Evolutionary conservation across 2,329 filamentous ascomycete species (phyloP).

Genomic region (Aspergillus sojae): DNA sequence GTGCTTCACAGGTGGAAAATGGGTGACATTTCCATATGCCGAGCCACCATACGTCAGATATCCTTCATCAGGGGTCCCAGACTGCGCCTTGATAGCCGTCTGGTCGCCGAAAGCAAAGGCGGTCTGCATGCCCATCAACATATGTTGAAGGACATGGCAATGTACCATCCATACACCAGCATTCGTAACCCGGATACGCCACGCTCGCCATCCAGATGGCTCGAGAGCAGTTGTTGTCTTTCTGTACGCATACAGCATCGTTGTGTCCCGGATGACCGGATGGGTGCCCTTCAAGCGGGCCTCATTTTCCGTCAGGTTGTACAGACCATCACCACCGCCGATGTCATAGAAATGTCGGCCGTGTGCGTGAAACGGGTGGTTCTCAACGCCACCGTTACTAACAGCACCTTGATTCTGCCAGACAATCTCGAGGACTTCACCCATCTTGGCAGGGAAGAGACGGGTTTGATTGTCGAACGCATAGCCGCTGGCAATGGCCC

Average conservation of each 20-base stretch:
- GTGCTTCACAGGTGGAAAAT: background rate
- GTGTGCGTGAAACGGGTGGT: background rate
- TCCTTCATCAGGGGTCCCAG: background rate
- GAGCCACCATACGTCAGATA: background rate
- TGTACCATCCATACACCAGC: background rate
- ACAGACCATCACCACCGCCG: background rate
- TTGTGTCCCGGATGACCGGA: background rate
- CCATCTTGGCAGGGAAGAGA: background rate
- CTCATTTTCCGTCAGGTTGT: background rate
- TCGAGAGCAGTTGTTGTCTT: background rate
- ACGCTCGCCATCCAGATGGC: background rate
- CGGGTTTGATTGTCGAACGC: background rate
- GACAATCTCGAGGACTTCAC: background rate
- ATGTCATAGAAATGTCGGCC: background rate
- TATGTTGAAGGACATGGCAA: background rate
- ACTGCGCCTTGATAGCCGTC: background rate
- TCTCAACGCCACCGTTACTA: background rate
- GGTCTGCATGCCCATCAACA: background rate
- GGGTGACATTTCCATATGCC: background rate
- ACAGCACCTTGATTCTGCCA: background rate
- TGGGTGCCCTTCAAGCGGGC: background rate
- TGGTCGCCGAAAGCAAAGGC: background rate
- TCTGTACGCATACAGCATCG: background rate
- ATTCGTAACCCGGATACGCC: background rate
- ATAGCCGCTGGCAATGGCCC: background rate